Conservation (phyloP, 345 rosid genomes). For the Alliaria petiolata region DNA sequence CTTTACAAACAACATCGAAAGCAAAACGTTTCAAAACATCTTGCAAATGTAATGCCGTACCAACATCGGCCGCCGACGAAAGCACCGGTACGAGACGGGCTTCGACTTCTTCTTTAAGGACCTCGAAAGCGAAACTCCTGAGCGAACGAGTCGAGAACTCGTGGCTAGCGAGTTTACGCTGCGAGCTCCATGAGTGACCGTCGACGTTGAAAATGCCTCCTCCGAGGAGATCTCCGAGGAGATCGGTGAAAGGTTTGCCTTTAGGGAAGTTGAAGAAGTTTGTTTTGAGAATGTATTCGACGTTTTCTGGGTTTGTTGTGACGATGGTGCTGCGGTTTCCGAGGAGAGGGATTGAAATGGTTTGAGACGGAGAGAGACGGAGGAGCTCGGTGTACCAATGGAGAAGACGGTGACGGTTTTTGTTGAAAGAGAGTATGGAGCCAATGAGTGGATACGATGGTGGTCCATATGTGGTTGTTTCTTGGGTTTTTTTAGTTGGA, state of each 20-base stretch:
- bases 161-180: constrained; percentile 58
- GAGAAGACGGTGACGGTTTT: constrained; percentile 30
- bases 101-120: constrained; percentile 40
- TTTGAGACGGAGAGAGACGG: constrained; percentile 13
- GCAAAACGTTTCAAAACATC: constrained; percentile 62
- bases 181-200: constrained; percentile 64
- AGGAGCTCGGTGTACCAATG: constrained; percentile 23
- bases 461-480: constrained; percentile 7
- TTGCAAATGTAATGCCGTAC: constrained; percentile 41
- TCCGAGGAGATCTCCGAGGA: constrained; percentile 70
- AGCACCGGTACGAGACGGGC: constrained; percentile 44
- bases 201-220: constrained; percentile 69
- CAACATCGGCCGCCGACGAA: constrained; percentile 8
- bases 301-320: constrained; percentile 55
- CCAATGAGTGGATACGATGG: constrained; percentile 28
- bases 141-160: constrained; percentile 55
- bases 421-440: constrained; percentile 17
- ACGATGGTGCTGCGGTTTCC: constrained; percentile 41
- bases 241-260: constrained; percentile 52
- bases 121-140: constrained; percentile 43
- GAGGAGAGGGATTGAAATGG: constrained; percentile 13
- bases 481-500: background rate
- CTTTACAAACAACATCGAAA: constrained; percentile 54
- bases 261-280: constrained; percentile 65
- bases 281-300: constrained; percentile 60